These are phyloP conservation scores for Glonium stellatum DNA, from an alignment of 495 filamentous ascomycete species.

Conservation along the genomic window DNA sequence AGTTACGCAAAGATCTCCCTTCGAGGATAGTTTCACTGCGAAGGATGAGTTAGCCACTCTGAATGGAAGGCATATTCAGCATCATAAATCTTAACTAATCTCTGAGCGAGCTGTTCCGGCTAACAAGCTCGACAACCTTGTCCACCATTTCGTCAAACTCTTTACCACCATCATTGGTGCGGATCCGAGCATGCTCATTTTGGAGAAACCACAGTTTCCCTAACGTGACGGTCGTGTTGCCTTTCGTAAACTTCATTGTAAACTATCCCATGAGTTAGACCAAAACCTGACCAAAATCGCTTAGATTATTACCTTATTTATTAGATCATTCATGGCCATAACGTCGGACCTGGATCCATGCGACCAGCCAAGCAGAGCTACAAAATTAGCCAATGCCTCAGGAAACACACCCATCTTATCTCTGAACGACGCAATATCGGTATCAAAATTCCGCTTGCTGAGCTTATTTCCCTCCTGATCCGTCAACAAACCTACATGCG, in stretches of 20 bases:
- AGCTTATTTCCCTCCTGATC: conserved; percentile 72
- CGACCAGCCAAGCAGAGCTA: conserved; percentile 80
- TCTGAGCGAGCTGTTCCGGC: conserved; percentile 35
- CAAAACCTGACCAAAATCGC: too few species aligned
- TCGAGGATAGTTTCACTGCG: background rate
- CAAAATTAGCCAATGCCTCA: conserved; percentile 72
- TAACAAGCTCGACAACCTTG: conserved; percentile 34
- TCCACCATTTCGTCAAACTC: conserved; percentile 47
- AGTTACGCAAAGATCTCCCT: conserved; percentile 17
- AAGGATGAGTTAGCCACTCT: background rate
- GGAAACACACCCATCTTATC: conserved; percentile 61
- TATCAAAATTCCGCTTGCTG: conserved; percentile 74
- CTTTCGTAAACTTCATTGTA: conserved; percentile 74
- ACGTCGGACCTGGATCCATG: conserved; percentile 51
- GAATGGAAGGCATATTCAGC: conserved; percentile 21
- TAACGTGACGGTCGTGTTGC: conserved; percentile 77
- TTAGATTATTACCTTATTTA: conserved; percentile 47
- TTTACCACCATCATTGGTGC: conserved; percentile 13
- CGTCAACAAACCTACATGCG: conserved; percentile 80
- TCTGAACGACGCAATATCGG: conserved; percentile 62
- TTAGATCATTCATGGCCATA: conserved; percentile 61
- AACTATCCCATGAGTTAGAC: conserved; percentile 49
- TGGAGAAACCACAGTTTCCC: conserved; percentile 79
- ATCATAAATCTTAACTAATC: conserved; percentile 19
- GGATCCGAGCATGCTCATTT: conserved; percentile 51